Evolutionary conservation across 2,329 filamentous ascomycete genomes (phyloP).

Genomic region (Apiospora marii): DNA sequence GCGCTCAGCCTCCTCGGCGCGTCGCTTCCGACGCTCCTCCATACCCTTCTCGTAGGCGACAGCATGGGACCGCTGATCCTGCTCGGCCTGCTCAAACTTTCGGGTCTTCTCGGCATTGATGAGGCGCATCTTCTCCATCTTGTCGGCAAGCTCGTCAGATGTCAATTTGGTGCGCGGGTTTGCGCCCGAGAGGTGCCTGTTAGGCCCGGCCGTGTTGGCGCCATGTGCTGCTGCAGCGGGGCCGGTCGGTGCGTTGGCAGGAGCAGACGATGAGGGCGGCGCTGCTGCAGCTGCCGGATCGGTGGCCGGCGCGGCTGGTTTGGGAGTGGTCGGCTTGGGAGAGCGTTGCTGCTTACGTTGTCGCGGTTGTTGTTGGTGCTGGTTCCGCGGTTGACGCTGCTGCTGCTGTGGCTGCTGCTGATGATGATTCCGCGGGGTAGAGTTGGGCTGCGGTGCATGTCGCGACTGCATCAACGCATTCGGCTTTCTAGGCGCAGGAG

Average conservation of each 20-base stretch:
- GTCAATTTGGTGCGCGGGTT: slow-evolving; percentile 69
- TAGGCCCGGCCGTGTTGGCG: slow-evolving; percentile 45
- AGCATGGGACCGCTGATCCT: slow-evolving; percentile 64
- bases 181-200: slow-evolving; percentile 61
- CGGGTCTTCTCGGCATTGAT: slow-evolving; percentile 64
- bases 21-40: slow-evolving; percentile 61
- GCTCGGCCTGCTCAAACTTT: slow-evolving; percentile 65
- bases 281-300: slow-evolving; percentile 25
- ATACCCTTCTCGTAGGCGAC: slow-evolving; percentile 61
- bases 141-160: slow-evolving; percentile 63
- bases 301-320: slow-evolving; percentile 25
- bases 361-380: background rate
- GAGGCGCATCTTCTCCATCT: slow-evolving; percentile 69
- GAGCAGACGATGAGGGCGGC: slow-evolving; percentile 26
- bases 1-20: slow-evolving; percentile 60
- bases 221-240: slow-evolving; percentile 36
- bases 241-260: slow-evolving; percentile 18
- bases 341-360: slow-evolving; percentile 22
- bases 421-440: slow-evolving; percentile 25
- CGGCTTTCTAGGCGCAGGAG: background rate
- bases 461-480: slow-evolving; percentile 28
- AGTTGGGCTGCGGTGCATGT: slow-evolving; percentile 23
- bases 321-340: slow-evolving; percentile 23
- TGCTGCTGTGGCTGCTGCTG: slow-evolving; percentile 27
- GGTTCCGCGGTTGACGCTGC: slow-evolving; percentile 26